These are phyloP conservation scores for Meyerozyma sp. DNA, from an alignment of 1,139 yeast species.

Conservation along the genomic window DNA sequence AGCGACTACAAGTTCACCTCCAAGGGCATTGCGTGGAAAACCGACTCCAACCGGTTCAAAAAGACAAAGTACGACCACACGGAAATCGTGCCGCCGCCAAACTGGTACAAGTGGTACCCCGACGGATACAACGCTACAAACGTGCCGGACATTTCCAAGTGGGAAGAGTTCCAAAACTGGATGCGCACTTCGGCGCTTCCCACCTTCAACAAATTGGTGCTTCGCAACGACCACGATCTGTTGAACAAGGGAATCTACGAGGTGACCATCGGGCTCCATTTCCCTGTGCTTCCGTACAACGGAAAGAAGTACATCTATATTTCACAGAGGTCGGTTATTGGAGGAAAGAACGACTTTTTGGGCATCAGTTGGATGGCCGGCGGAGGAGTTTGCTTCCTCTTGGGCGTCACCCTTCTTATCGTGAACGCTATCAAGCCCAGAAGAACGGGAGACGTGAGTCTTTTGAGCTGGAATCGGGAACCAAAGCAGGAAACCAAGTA, in stretches of 20 bases:
- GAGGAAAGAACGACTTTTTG: conserved; percentile 83
- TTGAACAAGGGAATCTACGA: conserved; percentile 67
- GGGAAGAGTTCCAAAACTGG: conserved; percentile 95
- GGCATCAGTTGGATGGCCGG: conserved; percentile 90
- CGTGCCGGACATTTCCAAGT: conserved; percentile 70
- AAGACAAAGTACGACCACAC: conserved; percentile 66
- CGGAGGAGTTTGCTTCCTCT: conserved; percentile 76
- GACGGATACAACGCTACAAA: conserved; percentile 82
- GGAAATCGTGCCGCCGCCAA: conserved; percentile 92
- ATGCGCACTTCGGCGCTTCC: conserved; percentile 93
- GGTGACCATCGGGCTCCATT: conserved; percentile 72
- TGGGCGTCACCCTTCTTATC: conserved; percentile 54
- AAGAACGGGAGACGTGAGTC: conserved; percentile 66
- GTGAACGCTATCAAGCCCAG: conserved; percentile 66
- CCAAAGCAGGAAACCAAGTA: conserved; percentile 20
- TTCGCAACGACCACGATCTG: conserved; percentile 66
- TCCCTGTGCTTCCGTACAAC: conserved; percentile 78
- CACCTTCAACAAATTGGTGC: conserved; percentile 73
- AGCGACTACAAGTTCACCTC: conserved; percentile 58
- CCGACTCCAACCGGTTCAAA: conserved; percentile 73
- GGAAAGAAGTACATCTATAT: conserved; percentile 80
- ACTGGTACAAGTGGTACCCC: conserved; percentile 84
- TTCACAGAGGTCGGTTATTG: conserved; percentile 81
- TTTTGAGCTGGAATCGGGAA: conserved; percentile 61
- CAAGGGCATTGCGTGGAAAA: conserved; percentile 80